These are phyloP conservation scores for Amylocarpus encephaloides DNA, from an alignment of 2,329 filamentous ascomycete species.

Conservation along the genomic window DNA sequence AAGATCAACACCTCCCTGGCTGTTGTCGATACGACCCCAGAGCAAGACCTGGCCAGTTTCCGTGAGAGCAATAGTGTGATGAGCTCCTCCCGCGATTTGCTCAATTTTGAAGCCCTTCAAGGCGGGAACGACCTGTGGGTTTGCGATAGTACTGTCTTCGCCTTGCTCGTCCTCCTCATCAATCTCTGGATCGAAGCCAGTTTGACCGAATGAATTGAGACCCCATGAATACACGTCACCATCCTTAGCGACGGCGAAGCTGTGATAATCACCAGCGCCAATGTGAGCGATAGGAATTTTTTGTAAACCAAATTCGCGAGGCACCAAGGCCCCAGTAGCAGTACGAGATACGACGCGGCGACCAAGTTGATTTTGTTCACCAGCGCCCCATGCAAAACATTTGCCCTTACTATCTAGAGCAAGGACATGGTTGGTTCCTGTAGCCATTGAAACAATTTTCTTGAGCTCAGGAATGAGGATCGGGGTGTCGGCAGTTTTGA, in stretches of 20 bases:
- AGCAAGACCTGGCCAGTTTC: conserved; percentile 50
- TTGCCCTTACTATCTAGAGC: conserved; percentile 52
- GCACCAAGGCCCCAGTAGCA: conserved; percentile 23
- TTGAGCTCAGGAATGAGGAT: conserved; percentile 51
- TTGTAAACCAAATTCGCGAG: conserved; percentile 30
- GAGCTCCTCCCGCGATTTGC: conserved; percentile 64
- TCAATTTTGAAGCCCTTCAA: conserved; percentile 59
- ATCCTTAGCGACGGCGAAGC: conserved; percentile 65
- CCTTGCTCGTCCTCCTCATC: conserved; percentile 55
- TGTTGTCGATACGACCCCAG: conserved; percentile 52
- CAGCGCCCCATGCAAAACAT: conserved; percentile 59
- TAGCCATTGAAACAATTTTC: conserved; percentile 46
- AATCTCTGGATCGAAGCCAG: conserved; percentile 52
- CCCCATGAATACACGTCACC: conserved; percentile 76
- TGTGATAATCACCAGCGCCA: conserved; percentile 67
- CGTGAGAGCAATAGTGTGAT: conserved; percentile 66
- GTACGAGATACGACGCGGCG: conserved; percentile 33
- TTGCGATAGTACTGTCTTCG: conserved; percentile 49
- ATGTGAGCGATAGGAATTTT: conserved; percentile 34
- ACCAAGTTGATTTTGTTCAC: conserved; percentile 64
- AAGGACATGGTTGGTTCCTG: conserved; percentile 53
- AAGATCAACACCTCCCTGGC: conserved; percentile 51
- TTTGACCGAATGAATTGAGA: conserved; percentile 80
- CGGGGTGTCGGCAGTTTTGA: conserved; percentile 31
- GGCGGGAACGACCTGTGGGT: conserved; percentile 59